These are phyloP conservation scores for Narthecium ossifragum DNA, from an alignment of 106 monocot genomes.

Conservation along the genomic window DNA sequence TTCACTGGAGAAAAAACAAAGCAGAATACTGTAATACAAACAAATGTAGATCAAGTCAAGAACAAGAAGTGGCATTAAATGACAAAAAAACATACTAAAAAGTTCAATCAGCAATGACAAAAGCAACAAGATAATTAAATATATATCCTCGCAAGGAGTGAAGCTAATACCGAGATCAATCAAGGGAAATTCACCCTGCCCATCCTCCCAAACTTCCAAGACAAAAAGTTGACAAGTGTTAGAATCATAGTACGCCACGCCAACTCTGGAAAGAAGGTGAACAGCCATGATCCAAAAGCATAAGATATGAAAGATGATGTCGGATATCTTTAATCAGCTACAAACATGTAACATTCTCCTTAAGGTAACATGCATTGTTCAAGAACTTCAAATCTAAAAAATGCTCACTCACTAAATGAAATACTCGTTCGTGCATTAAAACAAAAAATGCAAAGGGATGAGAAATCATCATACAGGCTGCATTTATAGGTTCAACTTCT, in stretches of 20 bases:
- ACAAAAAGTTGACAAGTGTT: constrained; percentile 65
- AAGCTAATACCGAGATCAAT: constrained; percentile 76
- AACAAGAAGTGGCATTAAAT: not conserved
- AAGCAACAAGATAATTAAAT: not conserved
- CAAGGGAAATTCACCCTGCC: constrained; percentile 64
- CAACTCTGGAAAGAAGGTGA: constrained; percentile 81
- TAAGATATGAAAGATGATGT: too few species aligned
- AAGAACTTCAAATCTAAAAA: too few species aligned
- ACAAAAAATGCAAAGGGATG: too few species aligned
- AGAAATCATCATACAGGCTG: too few species aligned
- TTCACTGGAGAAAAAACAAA: constrained; percentile 55
- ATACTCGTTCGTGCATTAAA: too few species aligned
- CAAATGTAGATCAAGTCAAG: not conserved
- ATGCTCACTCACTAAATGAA: too few species aligned
- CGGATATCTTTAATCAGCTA: too few species aligned
- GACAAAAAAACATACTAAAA: constrained; percentile 1
- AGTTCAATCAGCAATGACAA: not conserved
- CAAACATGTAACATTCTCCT: too few species aligned
- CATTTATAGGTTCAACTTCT: too few species aligned
- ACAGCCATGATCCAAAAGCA: too few species aligned
- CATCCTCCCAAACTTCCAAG: constrained; percentile 92
- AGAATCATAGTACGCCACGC: constrained; percentile 88
- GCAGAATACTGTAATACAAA: too few species aligned
- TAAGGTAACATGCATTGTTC: too few species aligned
- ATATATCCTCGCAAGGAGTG: not conserved